Percentiles rank a stretch among this genome's conserved stretches.
These are phyloP conservation scores for Pseudocercospora pini-densiflorae DNA, from an alignment of 2,329 filamentous ascomycete species.

Conservation along the genomic window DNA sequence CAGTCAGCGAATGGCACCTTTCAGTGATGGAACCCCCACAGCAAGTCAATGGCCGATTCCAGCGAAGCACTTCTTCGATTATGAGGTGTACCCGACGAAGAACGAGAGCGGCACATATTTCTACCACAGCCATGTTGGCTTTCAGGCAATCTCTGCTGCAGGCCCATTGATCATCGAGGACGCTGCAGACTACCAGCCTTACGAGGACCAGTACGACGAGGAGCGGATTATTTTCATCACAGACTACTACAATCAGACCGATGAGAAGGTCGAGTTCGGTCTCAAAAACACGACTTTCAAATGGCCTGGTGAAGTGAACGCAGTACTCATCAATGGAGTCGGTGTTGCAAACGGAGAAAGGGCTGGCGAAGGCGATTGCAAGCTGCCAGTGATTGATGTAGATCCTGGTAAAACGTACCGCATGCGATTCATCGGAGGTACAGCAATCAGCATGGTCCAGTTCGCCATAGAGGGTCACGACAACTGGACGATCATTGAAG, in stretches of 20 bases:
- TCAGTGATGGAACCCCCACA: constrained; percentile 65
- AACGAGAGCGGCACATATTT: constrained; percentile 68
- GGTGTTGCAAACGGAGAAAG: constrained; percentile 26
- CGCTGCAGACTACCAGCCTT: constrained; percentile 48
- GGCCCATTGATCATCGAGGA: constrained; percentile 66
- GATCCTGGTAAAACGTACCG: constrained; percentile 65
- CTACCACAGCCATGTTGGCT: constrained; percentile 69
- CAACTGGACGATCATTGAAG: constrained; percentile 63
- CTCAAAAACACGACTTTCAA: constrained; percentile 56
- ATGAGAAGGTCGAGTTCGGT: constrained; percentile 56
- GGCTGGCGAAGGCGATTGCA: constrained; percentile 29
- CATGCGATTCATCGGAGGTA: constrained; percentile 63
- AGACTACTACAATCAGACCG: constrained; percentile 63
- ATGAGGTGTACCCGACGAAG: constrained; percentile 60
- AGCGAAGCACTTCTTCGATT: constrained; percentile 67
- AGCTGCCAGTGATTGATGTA: constrained; percentile 58
- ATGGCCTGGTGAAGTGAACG: constrained; percentile 64
- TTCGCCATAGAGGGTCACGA: constrained; percentile 63
- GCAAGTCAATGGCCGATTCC: constrained; percentile 70
- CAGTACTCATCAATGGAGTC: constrained; percentile 62
- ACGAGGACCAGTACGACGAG: constrained; percentile 61
- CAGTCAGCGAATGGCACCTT: constrained; percentile 62
- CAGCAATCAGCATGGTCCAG: constrained; percentile 59
- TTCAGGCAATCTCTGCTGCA: constrained; percentile 63
- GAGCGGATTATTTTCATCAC: constrained; percentile 61